A percentile compares a stretch with the other conserved stretches of the same genome.
These are phyloP conservation scores for Talaromyces proteolyticus DNA, from an alignment of 495 filamentous ascomycete species.

Conservation along the genomic window DNA sequence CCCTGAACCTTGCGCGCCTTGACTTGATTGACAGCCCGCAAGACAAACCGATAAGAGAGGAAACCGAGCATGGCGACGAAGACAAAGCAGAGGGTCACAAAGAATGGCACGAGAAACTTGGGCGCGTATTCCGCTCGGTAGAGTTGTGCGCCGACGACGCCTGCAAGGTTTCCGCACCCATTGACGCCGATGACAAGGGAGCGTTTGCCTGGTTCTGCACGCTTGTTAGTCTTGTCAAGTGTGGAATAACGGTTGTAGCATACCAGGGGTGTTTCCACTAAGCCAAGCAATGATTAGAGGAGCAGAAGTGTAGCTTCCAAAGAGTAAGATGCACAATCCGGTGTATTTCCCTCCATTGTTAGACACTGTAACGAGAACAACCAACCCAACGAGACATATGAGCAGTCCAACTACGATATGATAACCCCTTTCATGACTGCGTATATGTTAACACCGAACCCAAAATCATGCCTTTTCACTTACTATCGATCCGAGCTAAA, in stretches of 20 bases:
- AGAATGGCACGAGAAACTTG: constrained; percentile 34
- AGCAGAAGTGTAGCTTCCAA: constrained; percentile 46
- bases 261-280: constrained; percentile 39
- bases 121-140: constrained; percentile 35
- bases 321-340: constrained; percentile 46
- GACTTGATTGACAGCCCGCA: constrained; percentile 18
- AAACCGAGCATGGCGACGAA: constrained; percentile 36
- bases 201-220: constrained; percentile 41
- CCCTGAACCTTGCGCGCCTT: constrained; percentile 9
- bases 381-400: constrained; percentile 22
- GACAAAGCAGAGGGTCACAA: constrained; percentile 36
- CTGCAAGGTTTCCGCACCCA: constrained; percentile 55
- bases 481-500: constrained; percentile 9
- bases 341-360: constrained; percentile 31
- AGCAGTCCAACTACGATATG: constrained; percentile 5
- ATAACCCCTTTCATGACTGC: constrained; percentile 7
- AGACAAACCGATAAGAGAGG: constrained; percentile 17
- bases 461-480: not conserved
- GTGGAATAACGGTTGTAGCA: not conserved
- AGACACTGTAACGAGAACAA: constrained; percentile 29
- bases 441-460: not conserved
- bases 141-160: constrained; percentile 40
- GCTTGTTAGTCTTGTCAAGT: not conserved
- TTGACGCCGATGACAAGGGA: constrained; percentile 51
- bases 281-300: constrained; percentile 56